A percentile compares a stretch with the other conserved stretches of the same genome.
These are phyloP conservation scores for Ogataea ganodermae DNA, from an alignment of 805 yeast genomes.

Conservation along the genomic window DNA sequence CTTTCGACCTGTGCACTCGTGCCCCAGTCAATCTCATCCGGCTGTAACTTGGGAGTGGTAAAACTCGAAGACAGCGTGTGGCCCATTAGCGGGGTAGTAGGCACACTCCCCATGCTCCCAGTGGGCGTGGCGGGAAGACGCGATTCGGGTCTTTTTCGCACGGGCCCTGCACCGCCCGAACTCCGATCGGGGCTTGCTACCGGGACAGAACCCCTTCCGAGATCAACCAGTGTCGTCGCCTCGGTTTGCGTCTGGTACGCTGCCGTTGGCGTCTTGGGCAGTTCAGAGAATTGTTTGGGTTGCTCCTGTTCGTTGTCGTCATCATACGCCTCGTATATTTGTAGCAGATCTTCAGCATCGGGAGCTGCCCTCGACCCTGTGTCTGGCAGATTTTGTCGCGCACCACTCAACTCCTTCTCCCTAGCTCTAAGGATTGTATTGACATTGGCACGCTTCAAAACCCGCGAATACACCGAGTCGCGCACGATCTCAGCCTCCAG, in stretches of 20 bases:
- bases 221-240: neutral
- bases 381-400: neutral
- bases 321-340: neutral
- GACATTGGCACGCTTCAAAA: constrained; percentile 9
- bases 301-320: too few species aligned
- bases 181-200: neutral
- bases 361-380: constrained; percentile 2
- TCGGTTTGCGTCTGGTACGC: neutral
- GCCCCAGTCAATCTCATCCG: constrained; percentile 7
- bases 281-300: neutral
- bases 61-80: constrained; percentile 5
- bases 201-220: neutral
- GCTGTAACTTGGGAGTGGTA: constrained; percentile 5
- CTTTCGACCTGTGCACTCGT: neutral
- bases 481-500: constrained; percentile 2
- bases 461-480: constrained; percentile 12
- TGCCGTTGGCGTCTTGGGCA: neutral
- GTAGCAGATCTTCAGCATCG: constrained; percentile 1
- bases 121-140: constrained; percentile 7
- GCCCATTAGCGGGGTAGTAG: neutral
- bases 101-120: neutral
- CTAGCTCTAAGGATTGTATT: neutral
- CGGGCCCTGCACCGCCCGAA: neutral
- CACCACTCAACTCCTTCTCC: neutral
- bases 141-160: constrained; percentile 4